phyloP scores from a whole-genome alignment of 2,329 filamentous ascomycete genomes.

The Phaeophleospora eucalypticola region DNA sequence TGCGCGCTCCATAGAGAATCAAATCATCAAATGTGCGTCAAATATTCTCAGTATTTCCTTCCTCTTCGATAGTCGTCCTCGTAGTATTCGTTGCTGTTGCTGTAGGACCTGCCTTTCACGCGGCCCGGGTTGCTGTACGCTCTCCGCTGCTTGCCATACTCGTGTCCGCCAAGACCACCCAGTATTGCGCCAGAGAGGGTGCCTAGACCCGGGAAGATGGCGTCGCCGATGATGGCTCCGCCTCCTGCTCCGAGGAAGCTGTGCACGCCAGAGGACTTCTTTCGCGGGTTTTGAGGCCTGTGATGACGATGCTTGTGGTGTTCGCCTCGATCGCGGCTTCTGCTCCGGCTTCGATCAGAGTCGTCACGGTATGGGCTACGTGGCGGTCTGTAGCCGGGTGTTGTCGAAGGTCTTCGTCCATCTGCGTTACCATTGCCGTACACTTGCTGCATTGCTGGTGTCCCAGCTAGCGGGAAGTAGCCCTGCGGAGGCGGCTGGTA shows the following conservation, averaged over 20 bases:
- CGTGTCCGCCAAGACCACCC: conserved; percentile 41
- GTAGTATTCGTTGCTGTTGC: conserved; percentile 18
- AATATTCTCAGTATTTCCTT: conserved; percentile 17
- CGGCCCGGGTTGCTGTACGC: conserved; percentile 18
- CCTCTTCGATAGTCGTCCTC: conserved; percentile 20
- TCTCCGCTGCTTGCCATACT: conserved; percentile 35
- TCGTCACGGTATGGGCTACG: conserved; percentile 15
- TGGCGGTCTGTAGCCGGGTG: conserved; percentile 16
- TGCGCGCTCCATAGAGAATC: conserved; percentile 4
- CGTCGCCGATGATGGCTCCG: conserved; percentile 43
- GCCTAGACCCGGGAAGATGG: conserved; percentile 43
- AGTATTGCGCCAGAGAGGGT: conserved; percentile 38
- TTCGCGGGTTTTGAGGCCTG: conserved; percentile 12
- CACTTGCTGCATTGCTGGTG: conserved; percentile 13
- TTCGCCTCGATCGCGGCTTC: conserved; percentile 21
- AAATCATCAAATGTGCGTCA: conserved; percentile 1
- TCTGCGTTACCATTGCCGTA: conserved; percentile 9
- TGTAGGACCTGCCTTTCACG: conserved; percentile 14
- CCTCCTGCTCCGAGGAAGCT: conserved; percentile 45
- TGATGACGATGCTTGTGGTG: conserved; percentile 21
- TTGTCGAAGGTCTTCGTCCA: conserved; percentile 11
- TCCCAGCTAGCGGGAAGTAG: conserved; percentile 11
- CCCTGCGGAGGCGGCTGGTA: conserved; percentile 13
- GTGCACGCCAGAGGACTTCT: conserved; percentile 27
- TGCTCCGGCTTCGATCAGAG: conserved; percentile 13